These are phyloP conservation scores for Neohortaea acidophila DNA, from an alignment of 495 filamentous ascomycete species.

Conservation along the genomic window DNA sequence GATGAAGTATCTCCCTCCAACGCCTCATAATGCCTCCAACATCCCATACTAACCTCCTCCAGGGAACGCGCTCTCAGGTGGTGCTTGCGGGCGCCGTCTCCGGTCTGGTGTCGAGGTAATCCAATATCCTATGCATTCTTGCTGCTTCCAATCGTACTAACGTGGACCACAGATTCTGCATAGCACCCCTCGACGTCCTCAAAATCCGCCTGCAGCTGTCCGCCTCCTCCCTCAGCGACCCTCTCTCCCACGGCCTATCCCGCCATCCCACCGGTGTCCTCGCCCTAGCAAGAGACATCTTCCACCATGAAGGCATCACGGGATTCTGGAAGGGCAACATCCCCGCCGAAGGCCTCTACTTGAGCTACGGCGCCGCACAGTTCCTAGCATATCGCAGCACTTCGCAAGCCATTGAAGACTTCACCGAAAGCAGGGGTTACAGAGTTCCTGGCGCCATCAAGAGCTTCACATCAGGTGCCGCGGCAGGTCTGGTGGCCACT, in stretches of 20 bases:
- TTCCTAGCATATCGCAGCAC: conserved; percentile 76
- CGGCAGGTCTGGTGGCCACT: conserved; percentile 67
- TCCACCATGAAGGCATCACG: conserved; percentile 30
- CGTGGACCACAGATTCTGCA: conserved; percentile 49
- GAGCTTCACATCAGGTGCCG: conserved; percentile 65
- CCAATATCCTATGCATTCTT: not conserved
- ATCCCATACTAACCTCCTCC: conserved; percentile 11
- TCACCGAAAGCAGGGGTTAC: conserved; percentile 29
- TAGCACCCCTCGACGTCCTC: conserved; percentile 85
- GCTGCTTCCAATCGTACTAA: not conserved
- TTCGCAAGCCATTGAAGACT: conserved; percentile 35
- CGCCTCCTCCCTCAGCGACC: conserved; percentile 61
- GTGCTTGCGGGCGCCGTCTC: conserved; percentile 72
- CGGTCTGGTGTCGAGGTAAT: conserved; percentile 70
- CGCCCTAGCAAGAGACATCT: conserved; percentile 58
- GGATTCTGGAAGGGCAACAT: conserved; percentile 97
- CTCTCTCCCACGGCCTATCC: conserved; percentile 22
- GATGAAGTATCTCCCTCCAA: conserved; percentile 50
- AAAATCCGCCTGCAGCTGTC: conserved; percentile 95
- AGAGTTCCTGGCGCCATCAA: conserved; percentile 43
- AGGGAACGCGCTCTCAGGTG: conserved; percentile 74
- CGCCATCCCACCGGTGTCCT: conserved; percentile 41
- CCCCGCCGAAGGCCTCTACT: conserved; percentile 83
- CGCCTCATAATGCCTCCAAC: not conserved
- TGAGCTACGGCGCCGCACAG: conserved; percentile 74